Evolutionary conservation across 345 rosid genomes (phyloP).

Genomic region (Salix exigua): DNA sequence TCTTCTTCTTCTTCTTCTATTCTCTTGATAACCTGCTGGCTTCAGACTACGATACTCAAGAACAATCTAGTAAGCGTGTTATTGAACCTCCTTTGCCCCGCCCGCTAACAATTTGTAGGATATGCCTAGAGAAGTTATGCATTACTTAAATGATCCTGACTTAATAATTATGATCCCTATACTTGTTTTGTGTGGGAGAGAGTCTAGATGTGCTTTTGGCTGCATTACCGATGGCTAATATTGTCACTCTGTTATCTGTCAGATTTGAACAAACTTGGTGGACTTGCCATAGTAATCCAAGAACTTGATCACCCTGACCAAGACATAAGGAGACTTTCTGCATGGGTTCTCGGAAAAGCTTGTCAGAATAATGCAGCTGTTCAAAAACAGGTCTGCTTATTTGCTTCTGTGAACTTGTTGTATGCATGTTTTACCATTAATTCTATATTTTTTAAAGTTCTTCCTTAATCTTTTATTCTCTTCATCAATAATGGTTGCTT

Average conservation of each 20-base stretch:
- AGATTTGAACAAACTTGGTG: conserved; percentile 87
- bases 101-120: background rate
- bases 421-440: background rate
- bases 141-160: background rate
- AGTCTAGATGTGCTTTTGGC: background rate
- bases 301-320: conserved; percentile 67
- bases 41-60: background rate
- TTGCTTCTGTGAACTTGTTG: background rate
- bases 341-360: conserved; percentile 93
- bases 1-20: background rate
- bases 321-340: conserved; percentile 68
- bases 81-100: background rate
- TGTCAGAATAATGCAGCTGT: conserved; percentile 82
- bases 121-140: background rate
- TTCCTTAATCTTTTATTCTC: background rate
- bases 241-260: conserved; percentile 8
- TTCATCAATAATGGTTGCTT: background rate
- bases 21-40: background rate
- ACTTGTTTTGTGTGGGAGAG: background rate
- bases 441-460: background rate
- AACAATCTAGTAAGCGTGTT: background rate
- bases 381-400: conserved; percentile 59
- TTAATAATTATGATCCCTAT: background rate
- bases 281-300: conserved; percentile 46
- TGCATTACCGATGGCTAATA: conserved; percentile 1